Conservation (phyloP, 345 rosid species). For the Eutrema japonicum region DNA sequence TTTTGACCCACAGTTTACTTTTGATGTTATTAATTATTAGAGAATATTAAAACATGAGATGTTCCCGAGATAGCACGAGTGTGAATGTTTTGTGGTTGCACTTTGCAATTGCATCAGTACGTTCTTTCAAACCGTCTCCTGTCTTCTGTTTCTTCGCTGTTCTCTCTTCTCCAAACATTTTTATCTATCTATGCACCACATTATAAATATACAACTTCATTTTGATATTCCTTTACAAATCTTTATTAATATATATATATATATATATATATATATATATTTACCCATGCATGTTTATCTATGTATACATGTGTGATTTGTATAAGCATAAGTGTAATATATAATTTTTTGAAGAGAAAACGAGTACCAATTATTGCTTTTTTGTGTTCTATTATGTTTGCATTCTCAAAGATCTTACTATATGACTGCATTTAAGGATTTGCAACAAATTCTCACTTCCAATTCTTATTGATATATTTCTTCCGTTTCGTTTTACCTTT, state of each 20-base stretch:
- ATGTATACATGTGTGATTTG: neutral
- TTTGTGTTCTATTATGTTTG: no score
- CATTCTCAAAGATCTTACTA: no score
- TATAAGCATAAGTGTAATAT: neutral
- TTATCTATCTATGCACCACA: conserved; percentile 40
- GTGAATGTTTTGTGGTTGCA: conserved; percentile 45
- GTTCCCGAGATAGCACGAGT: conserved; percentile 41
- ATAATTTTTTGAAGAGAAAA: no score
- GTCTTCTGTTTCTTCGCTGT: conserved; percentile 43
- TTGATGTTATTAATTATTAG: conserved; percentile 8
- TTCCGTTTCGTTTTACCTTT: no score
- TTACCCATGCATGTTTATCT: neutral
- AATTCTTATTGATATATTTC: no score
- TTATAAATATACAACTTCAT: conserved; percentile 15
- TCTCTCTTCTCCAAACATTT: conserved; percentile 44
- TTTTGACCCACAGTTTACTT: conserved; percentile 19
- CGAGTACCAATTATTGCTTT: no score
- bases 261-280: neutral
- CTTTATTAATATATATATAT: neutral
- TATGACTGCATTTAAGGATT: no score
- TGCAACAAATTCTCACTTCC: no score
- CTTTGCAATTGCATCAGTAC: conserved; percentile 41
- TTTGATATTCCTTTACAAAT: neutral
- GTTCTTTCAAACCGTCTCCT: conserved; percentile 38
- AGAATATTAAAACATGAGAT: conserved; percentile 35